Base-by-base conservation (phyloP, 768 basidiomycete genomes). In the Lepiota venenata region DNA sequence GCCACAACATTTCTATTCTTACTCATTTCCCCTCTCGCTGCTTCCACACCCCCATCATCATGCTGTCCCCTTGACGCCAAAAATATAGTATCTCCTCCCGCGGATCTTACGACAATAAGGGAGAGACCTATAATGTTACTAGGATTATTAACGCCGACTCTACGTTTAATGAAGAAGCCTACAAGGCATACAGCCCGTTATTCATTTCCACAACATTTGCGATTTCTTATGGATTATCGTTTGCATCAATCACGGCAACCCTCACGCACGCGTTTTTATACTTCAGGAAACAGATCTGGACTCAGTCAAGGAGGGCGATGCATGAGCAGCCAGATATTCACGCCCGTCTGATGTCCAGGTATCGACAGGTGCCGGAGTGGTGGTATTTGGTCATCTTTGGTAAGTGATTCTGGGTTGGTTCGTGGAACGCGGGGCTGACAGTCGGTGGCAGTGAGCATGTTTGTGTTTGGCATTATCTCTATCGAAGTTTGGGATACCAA, bases 321-420 rank as follows among this genome's bases (percentile, higher is more conserved):
- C 69, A 78, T 43, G 91, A 92, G 60, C 88, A 93, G 62, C 85
- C 88, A 1, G 91, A 93, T 69, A 82, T 93, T 56, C 91, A 93
- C 61, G 88, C 88, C 16, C 81, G 89, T 11, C 74, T 93, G 36
- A 93, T 93, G 92, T 73, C 78, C 11, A 69, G 71, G 46, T 94
- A 94, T 64, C 75, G 72, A 1, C 87, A 87, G 60, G 76, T 93
- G 14, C 91, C 91, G 1, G 80, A 91, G 56, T 92, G 88, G 90
- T 93, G 91, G 91, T 93, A 92, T 65, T 65, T 73, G 8, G 63
- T 76, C 40, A 76, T 93, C 47, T 89, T 91, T 69, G 66, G 67
- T 78, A 71, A 57, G 73, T 71, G 16, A 61, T 61, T 42, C 45
- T 71, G 25, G 53, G 72, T 39, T 25, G 64, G 65, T n/a, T 16